These are phyloP conservation scores for Purshia tridentata DNA, from an alignment of 306 rosid genomes.

Conservation along the genomic window DNA sequence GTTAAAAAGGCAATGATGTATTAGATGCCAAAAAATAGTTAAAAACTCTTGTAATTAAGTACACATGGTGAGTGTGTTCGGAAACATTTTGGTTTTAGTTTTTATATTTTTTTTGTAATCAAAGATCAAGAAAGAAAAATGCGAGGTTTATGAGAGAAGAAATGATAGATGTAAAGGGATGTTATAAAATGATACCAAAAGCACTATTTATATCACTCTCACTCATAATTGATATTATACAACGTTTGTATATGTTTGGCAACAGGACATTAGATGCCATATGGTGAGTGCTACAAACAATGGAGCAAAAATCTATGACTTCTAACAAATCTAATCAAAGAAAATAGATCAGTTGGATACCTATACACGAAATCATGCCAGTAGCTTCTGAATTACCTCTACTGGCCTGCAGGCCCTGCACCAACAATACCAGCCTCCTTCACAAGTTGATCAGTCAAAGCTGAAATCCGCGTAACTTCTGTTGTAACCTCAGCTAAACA, in stretches of 20 bases:
- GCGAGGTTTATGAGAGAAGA: no score
- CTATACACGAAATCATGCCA: slow-evolving; percentile 9
- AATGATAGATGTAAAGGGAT: no score
- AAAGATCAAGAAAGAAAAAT: no score
- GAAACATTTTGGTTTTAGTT: no score
- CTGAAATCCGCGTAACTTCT: slow-evolving; percentile 61
- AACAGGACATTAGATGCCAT: not conserved
- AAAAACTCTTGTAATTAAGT: no score
- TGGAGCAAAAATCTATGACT: not conserved
- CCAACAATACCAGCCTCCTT: slow-evolving; percentile 56
- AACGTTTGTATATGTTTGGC: not conserved
- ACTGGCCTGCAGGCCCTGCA: slow-evolving; percentile 42
- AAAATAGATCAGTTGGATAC: slow-evolving; percentile 9
- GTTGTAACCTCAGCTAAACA: slow-evolving; percentile 45
- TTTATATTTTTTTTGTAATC: no score
- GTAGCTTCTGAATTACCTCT: slow-evolving; percentile 19
- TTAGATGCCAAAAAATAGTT: no score
- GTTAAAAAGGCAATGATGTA: no score
- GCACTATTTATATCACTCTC: no score
- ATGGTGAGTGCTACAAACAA: not conserved
- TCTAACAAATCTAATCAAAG: not conserved
- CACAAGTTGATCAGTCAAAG: slow-evolving; percentile 71
- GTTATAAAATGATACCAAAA: no score
- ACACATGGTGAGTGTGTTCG: no score
- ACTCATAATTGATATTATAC: no score